Conservation (phyloP, 31 red algal genomes). For the Odonthalia washingtoniensis region DNA sequence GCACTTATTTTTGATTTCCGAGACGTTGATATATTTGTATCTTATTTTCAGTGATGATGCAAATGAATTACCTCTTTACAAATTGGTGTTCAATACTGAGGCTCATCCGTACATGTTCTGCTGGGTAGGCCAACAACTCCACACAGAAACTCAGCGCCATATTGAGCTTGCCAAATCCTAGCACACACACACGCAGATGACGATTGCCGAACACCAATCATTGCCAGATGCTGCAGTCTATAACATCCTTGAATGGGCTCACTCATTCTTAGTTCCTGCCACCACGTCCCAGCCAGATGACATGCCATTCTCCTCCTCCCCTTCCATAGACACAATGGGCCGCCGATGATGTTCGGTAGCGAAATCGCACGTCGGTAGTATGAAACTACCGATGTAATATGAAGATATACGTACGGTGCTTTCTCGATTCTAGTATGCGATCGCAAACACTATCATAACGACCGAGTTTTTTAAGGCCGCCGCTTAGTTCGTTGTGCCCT, state of each 20-base stretch:
- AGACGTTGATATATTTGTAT: too few species aligned
- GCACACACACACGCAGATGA: conserved; percentile 67
- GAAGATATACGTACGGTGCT: conserved; percentile 63
- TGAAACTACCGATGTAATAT: conserved; percentile 63
- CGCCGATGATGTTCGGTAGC: too few species aligned
- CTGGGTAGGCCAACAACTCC: conserved; percentile 48
- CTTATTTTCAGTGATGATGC: too few species aligned
- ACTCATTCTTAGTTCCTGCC: conserved; percentile 37
- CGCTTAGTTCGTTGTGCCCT: conserved; percentile 51
- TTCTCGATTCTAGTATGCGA: conserved; percentile 59
- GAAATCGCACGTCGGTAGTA: conserved; percentile 62
- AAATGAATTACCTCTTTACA: too few species aligned
- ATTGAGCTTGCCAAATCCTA: conserved; percentile 64
- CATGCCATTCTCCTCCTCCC: too few species aligned
- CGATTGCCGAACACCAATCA: conserved; percentile 57
- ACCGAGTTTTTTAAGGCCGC: conserved; percentile 82
- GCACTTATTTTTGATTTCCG: too few species aligned
- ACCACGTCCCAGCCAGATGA: too few species aligned
- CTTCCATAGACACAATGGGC: too few species aligned
- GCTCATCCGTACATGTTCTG: conserved; percentile 92
- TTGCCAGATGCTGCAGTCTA: conserved; percentile 61
- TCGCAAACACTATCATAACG: conserved; percentile 96
- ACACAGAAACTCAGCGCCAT: conserved; percentile 50
- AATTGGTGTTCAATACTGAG: too few species aligned
- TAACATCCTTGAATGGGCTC: conserved; percentile 67